Conservation (phyloP, 1,139 yeast genomes). For the Candida tropicalis region DNA sequence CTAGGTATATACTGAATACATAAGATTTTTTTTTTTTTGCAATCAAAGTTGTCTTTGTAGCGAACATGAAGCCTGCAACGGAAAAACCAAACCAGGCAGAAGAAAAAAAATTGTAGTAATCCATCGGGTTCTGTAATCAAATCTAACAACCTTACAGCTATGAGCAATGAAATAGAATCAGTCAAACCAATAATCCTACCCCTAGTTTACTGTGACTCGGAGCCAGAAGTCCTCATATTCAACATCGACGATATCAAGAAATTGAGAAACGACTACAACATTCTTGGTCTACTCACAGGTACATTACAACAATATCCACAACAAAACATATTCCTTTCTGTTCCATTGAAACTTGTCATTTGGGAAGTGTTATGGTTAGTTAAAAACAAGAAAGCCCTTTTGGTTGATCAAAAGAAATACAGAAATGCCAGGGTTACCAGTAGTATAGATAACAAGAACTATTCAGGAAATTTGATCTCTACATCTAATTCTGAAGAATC, state of each 20-base stretch:
- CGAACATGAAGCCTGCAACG: too few species aligned
- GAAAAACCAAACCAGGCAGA: too few species aligned
- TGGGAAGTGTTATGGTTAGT: conserved; percentile 78
- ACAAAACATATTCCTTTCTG: conserved; percentile 81
- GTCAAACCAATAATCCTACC: conserved; percentile 20
- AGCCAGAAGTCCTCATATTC: conserved; percentile 51
- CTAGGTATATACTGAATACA: background rate
- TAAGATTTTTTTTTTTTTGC: too few species aligned
- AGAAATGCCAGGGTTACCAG: conserved; percentile 7
- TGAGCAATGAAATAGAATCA: background rate
- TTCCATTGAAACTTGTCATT: conserved; percentile 72
- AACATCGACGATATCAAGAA: conserved; percentile 52
- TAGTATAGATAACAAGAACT: background rate
- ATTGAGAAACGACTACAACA: conserved; percentile 52
- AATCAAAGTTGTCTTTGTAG: too few species aligned
- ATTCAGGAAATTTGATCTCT: conserved; percentile 12
- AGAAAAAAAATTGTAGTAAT: too few species aligned
- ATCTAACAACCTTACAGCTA: background rate
- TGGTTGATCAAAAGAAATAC: conserved; percentile 33
- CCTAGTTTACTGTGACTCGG: conserved; percentile 24
- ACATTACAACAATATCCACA: conserved; percentile 88
- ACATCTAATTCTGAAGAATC: conserved; percentile 12
- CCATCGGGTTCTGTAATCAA: too few species aligned
- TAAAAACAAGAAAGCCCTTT: conserved; percentile 37
- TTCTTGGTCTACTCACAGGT: conserved; percentile 80